A percentile compares a stretch with the other conserved stretches of the same genome.
Evolutionary conservation across 2,329 filamentous ascomycete genomes (phyloP).

Genomic region (Aspergillus unguis): DNA sequence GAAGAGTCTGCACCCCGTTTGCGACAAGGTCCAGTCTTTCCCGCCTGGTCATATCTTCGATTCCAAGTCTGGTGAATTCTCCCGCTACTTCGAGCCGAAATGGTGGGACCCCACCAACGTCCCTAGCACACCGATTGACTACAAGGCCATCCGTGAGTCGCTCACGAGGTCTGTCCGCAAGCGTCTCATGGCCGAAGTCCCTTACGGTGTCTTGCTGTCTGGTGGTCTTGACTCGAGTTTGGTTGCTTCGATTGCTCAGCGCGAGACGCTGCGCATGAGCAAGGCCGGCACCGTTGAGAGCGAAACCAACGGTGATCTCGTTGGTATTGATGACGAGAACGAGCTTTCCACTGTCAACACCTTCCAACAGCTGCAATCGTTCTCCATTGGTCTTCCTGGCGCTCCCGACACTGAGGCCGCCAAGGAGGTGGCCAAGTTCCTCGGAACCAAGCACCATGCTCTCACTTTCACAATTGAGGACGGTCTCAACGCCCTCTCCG

Average conservation of each 20-base stretch:
- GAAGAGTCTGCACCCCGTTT: constrained; percentile 88
- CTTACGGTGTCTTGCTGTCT: constrained; percentile 92
- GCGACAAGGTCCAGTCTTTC: constrained; percentile 92
- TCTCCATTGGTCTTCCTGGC: constrained; percentile 93
- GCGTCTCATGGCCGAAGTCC: constrained; percentile 97
- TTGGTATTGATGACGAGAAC: constrained; percentile 92
- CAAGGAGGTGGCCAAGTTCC: constrained; percentile 88
- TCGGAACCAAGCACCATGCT: constrained; percentile 95
- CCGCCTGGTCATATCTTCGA: constrained; percentile 95
- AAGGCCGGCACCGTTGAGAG: constrained; percentile 50
- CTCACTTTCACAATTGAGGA: constrained; percentile 99
- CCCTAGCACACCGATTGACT: constrained; percentile 75
- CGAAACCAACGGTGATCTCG: constrained; percentile 59
- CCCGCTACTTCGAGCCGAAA: constrained; percentile 82
- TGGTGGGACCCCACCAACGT: constrained; percentile 86
- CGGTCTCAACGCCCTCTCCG: constrained; percentile 90
- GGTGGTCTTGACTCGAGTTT: constrained; percentile 94
- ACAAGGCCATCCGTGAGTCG: constrained; percentile 73
- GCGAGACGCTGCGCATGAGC: constrained; percentile 79
- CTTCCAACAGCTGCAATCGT: constrained; percentile 93
- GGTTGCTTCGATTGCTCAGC: constrained; percentile 90
- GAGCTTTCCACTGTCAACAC: constrained; percentile 85
- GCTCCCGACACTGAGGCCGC: constrained; percentile 92
- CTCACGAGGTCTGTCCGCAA: constrained; percentile 92
- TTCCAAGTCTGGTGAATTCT: constrained; percentile 80